A percentile compares a stretch with the other conserved stretches of the same genome.
Conservation (phyloP, 768 basidiomycete species). For the Pholiota molesta region DNA sequence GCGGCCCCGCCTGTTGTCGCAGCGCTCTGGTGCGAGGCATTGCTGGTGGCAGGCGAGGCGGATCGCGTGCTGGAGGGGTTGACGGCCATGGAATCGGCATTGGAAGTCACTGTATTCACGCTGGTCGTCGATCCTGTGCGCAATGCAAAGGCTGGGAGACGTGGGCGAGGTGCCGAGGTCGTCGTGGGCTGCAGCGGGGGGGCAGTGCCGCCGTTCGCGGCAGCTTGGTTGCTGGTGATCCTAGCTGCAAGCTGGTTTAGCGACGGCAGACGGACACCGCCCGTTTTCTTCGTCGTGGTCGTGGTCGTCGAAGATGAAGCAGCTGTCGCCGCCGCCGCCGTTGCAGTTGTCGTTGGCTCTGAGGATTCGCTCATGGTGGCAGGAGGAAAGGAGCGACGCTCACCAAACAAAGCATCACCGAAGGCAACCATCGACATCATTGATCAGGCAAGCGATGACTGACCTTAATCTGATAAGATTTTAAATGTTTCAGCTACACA, state of each 20-base stretch:
- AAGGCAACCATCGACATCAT: neutral
- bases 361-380: slow-evolving; percentile 26
- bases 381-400: slow-evolving; percentile 14
- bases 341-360: slow-evolving; percentile 11
- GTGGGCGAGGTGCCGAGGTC: slow-evolving; percentile 55
- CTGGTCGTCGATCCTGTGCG: slow-evolving; percentile 63
- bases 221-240: slow-evolving; percentile 51
- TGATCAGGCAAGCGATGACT: neutral
- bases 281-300: slow-evolving; percentile 18
- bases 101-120: slow-evolving; percentile 52
- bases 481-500: no score
- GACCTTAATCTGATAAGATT: no score
- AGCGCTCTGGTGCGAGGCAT: slow-evolving; percentile 49
- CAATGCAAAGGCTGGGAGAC: slow-evolving; percentile 73
- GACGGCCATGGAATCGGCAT: slow-evolving; percentile 67
- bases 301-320: slow-evolving; percentile 13
- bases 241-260: slow-evolving; percentile 83
- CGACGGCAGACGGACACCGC: slow-evolving; percentile 59
- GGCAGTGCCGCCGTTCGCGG: slow-evolving; percentile 27
- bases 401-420: slow-evolving; percentile 7
- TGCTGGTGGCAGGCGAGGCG: slow-evolving; percentile 59
- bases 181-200: slow-evolving; percentile 22
- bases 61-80: slow-evolving; percentile 70
- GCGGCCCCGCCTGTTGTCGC: slow-evolving; percentile 35
- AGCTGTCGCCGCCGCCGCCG: slow-evolving; percentile 10